Conservation (phyloP, 164 flowering plant species). For the Buxus sempervirens region DNA sequence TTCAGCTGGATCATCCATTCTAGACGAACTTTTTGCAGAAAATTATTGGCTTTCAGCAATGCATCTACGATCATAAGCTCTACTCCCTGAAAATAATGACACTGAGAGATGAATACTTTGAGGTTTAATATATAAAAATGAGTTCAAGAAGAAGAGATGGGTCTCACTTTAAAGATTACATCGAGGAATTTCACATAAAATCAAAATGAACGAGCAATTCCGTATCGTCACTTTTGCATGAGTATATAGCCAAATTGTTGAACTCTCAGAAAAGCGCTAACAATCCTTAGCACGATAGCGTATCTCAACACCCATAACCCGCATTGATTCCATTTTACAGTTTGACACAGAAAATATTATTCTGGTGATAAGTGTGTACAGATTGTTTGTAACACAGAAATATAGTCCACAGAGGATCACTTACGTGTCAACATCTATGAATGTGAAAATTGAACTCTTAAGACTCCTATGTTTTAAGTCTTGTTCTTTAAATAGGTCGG, state of each 20-base stretch:
- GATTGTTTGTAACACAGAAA: not conserved
- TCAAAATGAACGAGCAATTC: not conserved
- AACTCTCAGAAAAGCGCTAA: constrained; percentile 33
- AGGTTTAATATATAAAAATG: not conserved
- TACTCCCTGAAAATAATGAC: constrained; percentile 56
- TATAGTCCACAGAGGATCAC: constrained; percentile 11
- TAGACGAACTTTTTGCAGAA: constrained; percentile 52
- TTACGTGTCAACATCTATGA: constrained; percentile 97
- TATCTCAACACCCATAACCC: constrained; percentile 87
- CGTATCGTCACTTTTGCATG: constrained; percentile 94
- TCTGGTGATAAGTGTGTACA: not conserved
- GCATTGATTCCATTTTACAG: constrained; percentile 86
- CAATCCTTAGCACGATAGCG: constrained; percentile 91
- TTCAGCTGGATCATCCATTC: constrained; percentile 64
- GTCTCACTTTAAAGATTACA: not conserved
- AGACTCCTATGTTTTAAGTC: no score
- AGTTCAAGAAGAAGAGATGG: not conserved
- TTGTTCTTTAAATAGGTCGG: no score
- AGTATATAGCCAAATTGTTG: constrained; percentile 37
- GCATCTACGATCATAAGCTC: constrained; percentile 95
- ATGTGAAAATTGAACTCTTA: no score
- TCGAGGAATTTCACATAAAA: not conserved
- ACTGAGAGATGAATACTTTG: not conserved
- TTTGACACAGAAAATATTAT: not conserved
- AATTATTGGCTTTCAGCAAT: constrained; percentile 59